A percentile compares a stretch with the other conserved stretches of the same genome.
Evolutionary conservation across 805 yeast species (phyloP).

Genomic region (Ascoidea tarda): DNA sequence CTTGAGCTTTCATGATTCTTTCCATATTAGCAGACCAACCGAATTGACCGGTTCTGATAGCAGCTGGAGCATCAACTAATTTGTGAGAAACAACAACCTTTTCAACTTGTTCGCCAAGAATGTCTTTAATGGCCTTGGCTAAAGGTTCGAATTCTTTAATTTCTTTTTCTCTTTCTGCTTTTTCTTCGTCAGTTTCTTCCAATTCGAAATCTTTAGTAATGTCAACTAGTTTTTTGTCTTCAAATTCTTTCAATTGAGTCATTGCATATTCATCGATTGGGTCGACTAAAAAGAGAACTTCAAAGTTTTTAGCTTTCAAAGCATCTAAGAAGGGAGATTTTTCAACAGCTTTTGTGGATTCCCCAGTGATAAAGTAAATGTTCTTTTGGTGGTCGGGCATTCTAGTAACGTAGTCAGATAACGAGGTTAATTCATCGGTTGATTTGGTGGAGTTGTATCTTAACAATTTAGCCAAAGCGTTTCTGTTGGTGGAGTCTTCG

Average conservation of each 20-base stretch:
- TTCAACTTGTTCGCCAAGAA: constrained; percentile 97
- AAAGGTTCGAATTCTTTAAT: constrained; percentile 83
- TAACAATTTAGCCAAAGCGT: constrained; percentile 86
- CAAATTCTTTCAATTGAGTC: constrained; percentile 98
- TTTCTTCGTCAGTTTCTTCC: constrained; percentile 98
- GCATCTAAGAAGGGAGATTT: constrained; percentile 99
- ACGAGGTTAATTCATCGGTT: constrained; percentile 83
- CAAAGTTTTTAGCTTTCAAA: constrained; percentile 95
- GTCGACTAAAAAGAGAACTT: constrained; percentile 94
- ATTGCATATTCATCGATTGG: constrained; percentile 99
- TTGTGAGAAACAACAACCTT: constrained; percentile 97
- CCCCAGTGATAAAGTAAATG: constrained; percentile 99
- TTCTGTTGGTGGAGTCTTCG: constrained; percentile 97
- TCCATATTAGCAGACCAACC: constrained; percentile 99
- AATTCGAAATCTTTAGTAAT: constrained; percentile 98
- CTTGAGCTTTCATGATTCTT: constrained; percentile 99
- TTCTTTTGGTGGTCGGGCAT: constrained; percentile 99
- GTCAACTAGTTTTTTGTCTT: constrained; percentile 97
- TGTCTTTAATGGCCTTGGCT: constrained; percentile 91
- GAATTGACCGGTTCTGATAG: constrained; percentile 98
- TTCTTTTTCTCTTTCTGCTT: constrained; percentile 87
- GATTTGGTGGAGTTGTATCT: constrained; percentile 97
- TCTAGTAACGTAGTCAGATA: constrained; percentile 95
- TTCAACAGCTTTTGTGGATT: constrained; percentile 92
- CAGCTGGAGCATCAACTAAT: constrained; percentile 98